Evolutionary conservation across 495 filamentous ascomycete genomes (phyloP).

Genomic region (Cairneyella variabilis): DNA sequence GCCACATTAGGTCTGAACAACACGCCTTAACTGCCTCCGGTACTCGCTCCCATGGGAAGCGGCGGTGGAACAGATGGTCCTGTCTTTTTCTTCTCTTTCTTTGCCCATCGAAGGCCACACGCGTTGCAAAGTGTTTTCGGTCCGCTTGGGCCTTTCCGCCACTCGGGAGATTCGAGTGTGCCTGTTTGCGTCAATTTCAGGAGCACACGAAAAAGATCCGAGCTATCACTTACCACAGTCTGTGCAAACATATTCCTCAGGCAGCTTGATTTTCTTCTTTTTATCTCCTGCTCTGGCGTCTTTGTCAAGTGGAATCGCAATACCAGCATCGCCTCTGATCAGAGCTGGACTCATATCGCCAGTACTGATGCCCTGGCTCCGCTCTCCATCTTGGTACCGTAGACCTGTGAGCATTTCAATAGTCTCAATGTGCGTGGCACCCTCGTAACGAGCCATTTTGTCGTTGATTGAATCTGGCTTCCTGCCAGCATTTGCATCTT

Average conservation of each 20-base stretch:
- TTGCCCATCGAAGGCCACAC: slow-evolving; percentile 84
- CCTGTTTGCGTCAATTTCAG: slow-evolving; percentile 29
- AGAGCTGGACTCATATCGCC: slow-evolving; percentile 74
- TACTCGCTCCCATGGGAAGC: not conserved
- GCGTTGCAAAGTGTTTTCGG: slow-evolving; percentile 98
- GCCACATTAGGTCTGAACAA: slow-evolving; percentile 1
- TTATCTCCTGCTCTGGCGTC: slow-evolving; percentile 68
- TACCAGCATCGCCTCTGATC: slow-evolving; percentile 81
- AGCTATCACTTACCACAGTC: slow-evolving; percentile 66
- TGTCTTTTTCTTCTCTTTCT: slow-evolving; percentile 65
- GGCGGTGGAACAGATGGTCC: not conserved
- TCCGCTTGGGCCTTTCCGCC: slow-evolving; percentile 90
- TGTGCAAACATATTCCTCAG: slow-evolving; percentile 92
- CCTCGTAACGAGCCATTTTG: slow-evolving; percentile 73
- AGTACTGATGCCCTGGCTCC: slow-evolving; percentile 83
- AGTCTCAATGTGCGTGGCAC: slow-evolving; percentile 71
- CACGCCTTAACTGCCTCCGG: slow-evolving; percentile 5
- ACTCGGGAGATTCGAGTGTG: slow-evolving; percentile 90
- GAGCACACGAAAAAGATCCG: not conserved
- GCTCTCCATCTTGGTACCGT: slow-evolving; percentile 82
- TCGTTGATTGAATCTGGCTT: slow-evolving; percentile 71
- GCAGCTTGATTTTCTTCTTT: slow-evolving; percentile 82
- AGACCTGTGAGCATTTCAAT: slow-evolving; percentile 95
- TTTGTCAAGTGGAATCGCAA: slow-evolving; percentile 75
- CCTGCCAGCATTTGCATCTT: slow-evolving; percentile 66